Base-by-base conservation (phyloP, 768 basidiomycete genomes). In the Boletus reticuloceps region DNA sequence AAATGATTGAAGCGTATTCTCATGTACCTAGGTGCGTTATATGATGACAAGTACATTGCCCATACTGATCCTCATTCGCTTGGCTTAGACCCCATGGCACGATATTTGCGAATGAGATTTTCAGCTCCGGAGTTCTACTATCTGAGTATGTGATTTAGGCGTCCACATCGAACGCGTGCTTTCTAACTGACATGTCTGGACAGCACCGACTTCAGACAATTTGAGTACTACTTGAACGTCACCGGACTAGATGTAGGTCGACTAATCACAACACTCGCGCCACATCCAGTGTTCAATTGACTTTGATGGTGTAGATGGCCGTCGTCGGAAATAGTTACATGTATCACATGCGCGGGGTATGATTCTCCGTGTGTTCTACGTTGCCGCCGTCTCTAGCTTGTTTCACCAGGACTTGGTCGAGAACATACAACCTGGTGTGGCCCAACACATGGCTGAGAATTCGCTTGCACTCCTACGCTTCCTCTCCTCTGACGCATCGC, bases 161-260 rank as follows among this genome's bases (percentile, higher is more conserved):
- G 12, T 44, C 7, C n/a, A 29, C 19, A 1, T 46, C 12, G 8
- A 38, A 10, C 19, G 17, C n/a, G 2, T 75, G 9, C 17, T 27
- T 53, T 32, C 53, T 47, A 16, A 56, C 58, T 50, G 36, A 53
- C 37, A 51, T 46, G 25, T 54, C 16, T 45, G 43, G 49, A 36
- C 62, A 94, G 92, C 66, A 98, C 96, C 48, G 95, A 98, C 70
- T 98, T 98, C 64, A 84, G 91, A 29, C 96, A 98, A 61, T 98
- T 97, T 58, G 89, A 92, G 62, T 74, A 87, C 53, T 97, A 97
- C 66, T 73, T 95, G 32, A 89, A 91, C 62, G 86, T 98, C 19
- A 89, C 94, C 0, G 96, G 96, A 12, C 72, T 98, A 20, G 96
- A 98, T 69, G 91, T 91, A 64, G 64, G 85, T 73, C 43, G 32